Conservation (phyloP, 352 stramenopile genomes). For the Phytophthora nicotianae region DNA sequence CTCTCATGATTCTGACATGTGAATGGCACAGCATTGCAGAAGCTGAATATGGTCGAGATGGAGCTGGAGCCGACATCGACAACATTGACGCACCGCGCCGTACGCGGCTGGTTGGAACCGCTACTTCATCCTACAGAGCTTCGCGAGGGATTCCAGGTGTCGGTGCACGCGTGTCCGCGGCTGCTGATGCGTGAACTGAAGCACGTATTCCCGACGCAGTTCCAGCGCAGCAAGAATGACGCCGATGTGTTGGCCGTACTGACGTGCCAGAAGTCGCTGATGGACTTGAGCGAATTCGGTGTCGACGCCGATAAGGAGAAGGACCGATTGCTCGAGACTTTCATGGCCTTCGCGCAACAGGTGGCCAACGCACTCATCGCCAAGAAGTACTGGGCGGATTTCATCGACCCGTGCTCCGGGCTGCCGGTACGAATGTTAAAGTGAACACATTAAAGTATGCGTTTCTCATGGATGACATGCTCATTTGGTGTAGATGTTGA, state of each 20-base stretch:
- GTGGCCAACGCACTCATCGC: slow-evolving; percentile 81
- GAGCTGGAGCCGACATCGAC: slow-evolving; percentile 5
- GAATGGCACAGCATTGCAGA: slow-evolving; percentile 1
- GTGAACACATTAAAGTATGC: neutral
- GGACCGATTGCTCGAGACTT: slow-evolving; percentile 95
- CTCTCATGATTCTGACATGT: neutral
- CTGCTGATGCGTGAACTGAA: slow-evolving; percentile 80
- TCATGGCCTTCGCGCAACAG: slow-evolving; percentile 91
- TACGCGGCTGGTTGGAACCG: slow-evolving; percentile 37
- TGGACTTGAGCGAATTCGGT: slow-evolving; percentile 95
- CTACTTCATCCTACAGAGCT: slow-evolving; percentile 63
- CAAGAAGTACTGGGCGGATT: slow-evolving; percentile 94
- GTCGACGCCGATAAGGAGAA: slow-evolving; percentile 95
- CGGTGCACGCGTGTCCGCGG: slow-evolving; percentile 73
- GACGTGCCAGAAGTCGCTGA: slow-evolving; percentile 93
- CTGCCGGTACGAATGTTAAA: slow-evolving; percentile 70
- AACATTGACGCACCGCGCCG: slow-evolving; percentile 12
- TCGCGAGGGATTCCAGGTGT: slow-evolving; percentile 77
- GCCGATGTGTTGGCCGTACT: slow-evolving; percentile 86
- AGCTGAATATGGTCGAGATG: slow-evolving; percentile 13
- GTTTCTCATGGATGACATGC: neutral
- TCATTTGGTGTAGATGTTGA: slow-evolving; percentile 80
- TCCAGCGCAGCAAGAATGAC: slow-evolving; percentile 38
- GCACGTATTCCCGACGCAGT: slow-evolving; percentile 77
- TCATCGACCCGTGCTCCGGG: slow-evolving; percentile 97